Conservation (phyloP, 2,329 filamentous ascomycete species). For the Microdochium bolleyi region DNA sequence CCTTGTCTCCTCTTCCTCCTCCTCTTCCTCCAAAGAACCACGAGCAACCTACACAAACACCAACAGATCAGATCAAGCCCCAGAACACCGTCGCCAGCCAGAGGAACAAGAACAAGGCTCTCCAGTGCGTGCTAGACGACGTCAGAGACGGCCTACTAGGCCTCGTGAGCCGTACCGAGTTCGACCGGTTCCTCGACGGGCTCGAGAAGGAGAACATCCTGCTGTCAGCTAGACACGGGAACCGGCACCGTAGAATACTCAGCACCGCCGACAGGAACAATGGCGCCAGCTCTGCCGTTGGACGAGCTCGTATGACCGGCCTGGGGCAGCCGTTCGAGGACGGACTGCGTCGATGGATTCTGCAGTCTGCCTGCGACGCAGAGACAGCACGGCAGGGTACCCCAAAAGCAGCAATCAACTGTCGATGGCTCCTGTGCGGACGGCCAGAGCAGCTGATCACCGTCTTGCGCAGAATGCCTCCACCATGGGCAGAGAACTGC, state of each 20-base stretch:
- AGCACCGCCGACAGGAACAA: not conserved
- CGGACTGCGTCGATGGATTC: not conserved
- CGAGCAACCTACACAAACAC: too few species aligned
- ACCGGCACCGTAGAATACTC: not conserved
- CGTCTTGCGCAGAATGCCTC: not conserved
- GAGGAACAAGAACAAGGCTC: not conserved
- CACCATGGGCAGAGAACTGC: not conserved
- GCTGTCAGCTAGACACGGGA: not conserved
- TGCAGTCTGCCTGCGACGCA: not conserved
- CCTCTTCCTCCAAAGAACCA: not conserved
- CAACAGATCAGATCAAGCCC: too few species aligned
- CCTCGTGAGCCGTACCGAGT: not conserved
- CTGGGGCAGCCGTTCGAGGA: not conserved
- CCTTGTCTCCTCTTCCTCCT: too few species aligned
- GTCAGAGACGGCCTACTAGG: not conserved
- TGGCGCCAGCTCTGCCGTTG: not conserved
- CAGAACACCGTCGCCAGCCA: too few species aligned
- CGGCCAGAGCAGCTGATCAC: not conserved
- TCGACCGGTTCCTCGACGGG: not conserved
- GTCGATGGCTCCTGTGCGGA: not conserved
- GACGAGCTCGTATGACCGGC: not conserved
- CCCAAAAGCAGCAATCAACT: not conserved
- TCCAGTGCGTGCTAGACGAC: not conserved
- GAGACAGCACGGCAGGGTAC: not conserved
- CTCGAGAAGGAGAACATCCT: not conserved